Evolutionary conservation across 148 eudicot genomes (phyloP).

Genomic region (Silene uniflora): DNA sequence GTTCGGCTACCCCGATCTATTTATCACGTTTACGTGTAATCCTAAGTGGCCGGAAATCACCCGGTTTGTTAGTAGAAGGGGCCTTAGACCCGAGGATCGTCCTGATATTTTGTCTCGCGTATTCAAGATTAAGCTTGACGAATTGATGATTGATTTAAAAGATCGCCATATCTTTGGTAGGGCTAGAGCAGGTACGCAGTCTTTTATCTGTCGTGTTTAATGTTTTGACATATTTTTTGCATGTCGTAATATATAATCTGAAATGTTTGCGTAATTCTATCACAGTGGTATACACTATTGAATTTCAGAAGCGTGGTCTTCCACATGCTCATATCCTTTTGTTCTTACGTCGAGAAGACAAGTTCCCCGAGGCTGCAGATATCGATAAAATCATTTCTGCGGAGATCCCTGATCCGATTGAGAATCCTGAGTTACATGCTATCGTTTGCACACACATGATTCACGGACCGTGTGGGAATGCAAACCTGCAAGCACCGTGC

Average conservation of each 20-base stretch:
- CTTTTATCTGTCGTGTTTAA: no score
- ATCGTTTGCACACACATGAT: not conserved
- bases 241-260: no score
- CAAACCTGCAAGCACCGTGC: not conserved
- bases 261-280: no score
- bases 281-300: not conserved
- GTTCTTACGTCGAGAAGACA: not conserved
- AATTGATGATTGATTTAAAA: not conserved
- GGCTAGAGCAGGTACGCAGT: not conserved
- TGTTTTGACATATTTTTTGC: no score
- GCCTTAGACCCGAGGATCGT: no score
- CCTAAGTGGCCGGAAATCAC: constrained; percentile 1
- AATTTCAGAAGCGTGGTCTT: no score
- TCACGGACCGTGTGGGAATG: not conserved
- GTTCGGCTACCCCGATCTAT: not conserved
- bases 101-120: not conserved
- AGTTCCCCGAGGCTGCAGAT: not conserved
- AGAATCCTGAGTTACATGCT: not conserved
- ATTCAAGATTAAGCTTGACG: not conserved
- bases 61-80: no score
- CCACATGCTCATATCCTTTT: not conserved
- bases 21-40: constrained; percentile 1
- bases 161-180: not conserved
- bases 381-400: not conserved
- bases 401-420: not conserved